Evolutionary conservation across 257 asterid species (phyloP), one percentile per base, ranked within the genome.

Genomic region (Marsdenia floribunda): DNA sequence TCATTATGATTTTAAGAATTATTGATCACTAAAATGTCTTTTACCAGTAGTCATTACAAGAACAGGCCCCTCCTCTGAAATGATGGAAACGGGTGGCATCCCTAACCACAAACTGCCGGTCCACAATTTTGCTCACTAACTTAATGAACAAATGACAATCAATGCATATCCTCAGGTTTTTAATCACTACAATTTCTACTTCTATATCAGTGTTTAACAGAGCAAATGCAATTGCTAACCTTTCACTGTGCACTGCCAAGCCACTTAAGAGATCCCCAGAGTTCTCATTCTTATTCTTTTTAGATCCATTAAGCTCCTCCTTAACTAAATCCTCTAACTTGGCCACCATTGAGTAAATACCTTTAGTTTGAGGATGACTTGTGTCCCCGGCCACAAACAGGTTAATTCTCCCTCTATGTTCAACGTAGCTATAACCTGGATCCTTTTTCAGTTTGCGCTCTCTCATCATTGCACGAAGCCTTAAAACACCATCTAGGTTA

Each of bases 41-140:
- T 29, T 88, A 88, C 97, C 99, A 94, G 76, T 88, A 94, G 73
- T 94, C 99, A 29, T 89, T 86, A 76, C 99, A 94, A 70, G 99
- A 94, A 84, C 99, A 94, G 61, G 84, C 66, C 38, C 98, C 99
- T 1, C 66, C 83, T 47, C 60, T 77, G 73, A 92, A 94, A 84
- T 92, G 99, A 82, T 92, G 98, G 82, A 94, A 94, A 53, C 97
- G 91, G 38, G 98, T 89, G 1, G 97, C 93, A 76, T 94, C 98
- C 78, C 99, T 88, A 73, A 92, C 82, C n/a, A 92, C 84, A 76
- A 94, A 88, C 73, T 78, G 82, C 38, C 86, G 84, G 15, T 83
- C 83, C 5, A 87, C 81, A 26, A 80, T 50, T 60, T 78, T 84
- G 87, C 93, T 89, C 1, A 94, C 87, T 35, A 79, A 74, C 82